Conservation (phyloP, 305 asterid genomes). For the Fraxinus greggii region DNA sequence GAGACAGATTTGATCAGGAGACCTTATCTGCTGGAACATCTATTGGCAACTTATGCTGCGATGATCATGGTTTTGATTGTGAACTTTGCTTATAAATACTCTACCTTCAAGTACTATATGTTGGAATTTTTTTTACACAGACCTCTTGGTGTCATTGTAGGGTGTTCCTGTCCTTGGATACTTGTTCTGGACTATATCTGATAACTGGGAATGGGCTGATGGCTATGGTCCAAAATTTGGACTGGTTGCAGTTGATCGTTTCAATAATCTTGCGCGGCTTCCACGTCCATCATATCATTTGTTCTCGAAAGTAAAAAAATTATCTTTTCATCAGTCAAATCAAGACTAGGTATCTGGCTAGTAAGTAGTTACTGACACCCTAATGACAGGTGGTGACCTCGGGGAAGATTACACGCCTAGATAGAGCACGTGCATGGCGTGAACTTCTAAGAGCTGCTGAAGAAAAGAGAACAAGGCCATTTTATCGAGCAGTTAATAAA, state of each 20-base stretch:
- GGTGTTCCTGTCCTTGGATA: slow-evolving; percentile 87
- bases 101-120: background rate
- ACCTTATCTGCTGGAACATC: slow-evolving; percentile 87
- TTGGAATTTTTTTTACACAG: slow-evolving; percentile 12
- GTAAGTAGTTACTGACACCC: slow-evolving; percentile 7
- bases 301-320: slow-evolving; percentile 59
- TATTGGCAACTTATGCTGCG: slow-evolving; percentile 78
- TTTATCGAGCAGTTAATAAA: slow-evolving; percentile 72
- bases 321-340: background rate
- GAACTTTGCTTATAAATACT: background rate
- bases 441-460: slow-evolving; percentile 73
- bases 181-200: slow-evolving; percentile 96
- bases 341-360: slow-evolving; percentile 1
- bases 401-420: slow-evolving; percentile 61
- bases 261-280: slow-evolving; percentile 64
- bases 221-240: slow-evolving; percentile 99
- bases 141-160: slow-evolving; percentile 32
- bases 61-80: slow-evolving; percentile 57
- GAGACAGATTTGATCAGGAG: slow-evolving; percentile 84
- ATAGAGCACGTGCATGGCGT: slow-evolving; percentile 69
- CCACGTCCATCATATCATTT: slow-evolving; percentile 81
- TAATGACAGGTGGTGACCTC: slow-evolving; percentile 67
- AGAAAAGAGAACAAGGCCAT: slow-evolving; percentile 69
- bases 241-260: slow-evolving; percentile 83
- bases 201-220: slow-evolving; percentile 99